Base-by-base conservation (phyloP, 2,329 filamentous ascomycete species). In the Tolypocladium album region DNA sequence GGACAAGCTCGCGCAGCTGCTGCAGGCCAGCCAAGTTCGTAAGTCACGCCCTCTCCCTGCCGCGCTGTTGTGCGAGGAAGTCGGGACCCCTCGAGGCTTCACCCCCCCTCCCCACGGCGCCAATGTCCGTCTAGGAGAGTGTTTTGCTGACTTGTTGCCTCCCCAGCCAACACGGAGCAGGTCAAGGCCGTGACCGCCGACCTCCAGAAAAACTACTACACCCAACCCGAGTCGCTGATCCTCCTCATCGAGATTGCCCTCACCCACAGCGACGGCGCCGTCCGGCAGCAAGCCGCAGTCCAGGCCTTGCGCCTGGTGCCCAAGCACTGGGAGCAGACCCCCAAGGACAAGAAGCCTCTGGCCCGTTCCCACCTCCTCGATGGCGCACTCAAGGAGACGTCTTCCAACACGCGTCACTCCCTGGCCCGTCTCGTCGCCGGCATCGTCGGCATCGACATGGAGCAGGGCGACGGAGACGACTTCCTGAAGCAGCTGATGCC, bases 121-220 rank as follows among this genome's bases (percentile, higher is more conserved):
- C n/a, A n/a, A n/a, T n/a, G n/a, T n/a, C n/a, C 5, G 27, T 53
- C 20, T 20, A 38, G 0, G 11, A 38, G 12, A 24, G 2, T 22
- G 57, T 36, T 63, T 38, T 59, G 22, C 55, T 61, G 58, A 59
- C 55, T 59, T 58, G 36, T 61, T 55, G 50, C 27, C 57, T 40
- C 39, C 50, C 43, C 70, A 96, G 92, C 94, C 72, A 88, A 96
- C 77, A 96, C 92, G 66, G 86, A 90, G 67, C 86, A 87, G 76
- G 87, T 96, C 75, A 95, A 97, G 83, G 86, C 89, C 66, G 91
- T 92, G 64, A 99, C 93, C 22, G 86, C 89, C 61, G 87, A 92
- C 69, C 85, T 97, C 62, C 92, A 96, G 76, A 94, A 95, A 76
- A 90, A 89, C 76, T 97, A 90, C 81, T 97, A 96, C 80, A 87